Conservation (phyloP, 768 basidiomycete genomes). For the Scleroderma bovista region DNA sequence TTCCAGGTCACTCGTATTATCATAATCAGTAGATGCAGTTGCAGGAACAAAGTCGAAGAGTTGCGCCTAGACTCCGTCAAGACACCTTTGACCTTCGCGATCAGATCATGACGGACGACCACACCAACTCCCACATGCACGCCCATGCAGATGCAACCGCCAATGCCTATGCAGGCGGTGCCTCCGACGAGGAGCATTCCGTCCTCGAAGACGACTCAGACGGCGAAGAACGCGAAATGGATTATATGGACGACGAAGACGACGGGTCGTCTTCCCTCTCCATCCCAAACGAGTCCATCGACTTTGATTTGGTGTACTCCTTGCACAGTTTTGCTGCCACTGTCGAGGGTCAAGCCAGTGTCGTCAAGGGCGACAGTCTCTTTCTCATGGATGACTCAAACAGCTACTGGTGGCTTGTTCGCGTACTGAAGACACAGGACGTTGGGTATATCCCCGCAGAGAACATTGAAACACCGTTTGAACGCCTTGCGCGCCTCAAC, state of each 20-base stretch:
- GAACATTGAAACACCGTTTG: constrained; percentile 98
- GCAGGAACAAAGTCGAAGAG: constrained; percentile 20
- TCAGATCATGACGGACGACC: constrained; percentile 52
- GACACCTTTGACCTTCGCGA: constrained; percentile 74
- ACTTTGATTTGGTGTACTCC: constrained; percentile 91
- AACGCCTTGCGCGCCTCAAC: constrained; percentile 90
- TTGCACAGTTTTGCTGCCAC: constrained; percentile 96
- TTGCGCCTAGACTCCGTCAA: constrained; percentile 32
- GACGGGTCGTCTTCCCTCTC: constrained; percentile 79
- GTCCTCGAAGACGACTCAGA: constrained; percentile 84
- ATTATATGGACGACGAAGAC: constrained; percentile 69
- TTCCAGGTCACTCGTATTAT: neutral
- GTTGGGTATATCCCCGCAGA: constrained; percentile 99
- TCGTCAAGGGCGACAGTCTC: constrained; percentile 96
- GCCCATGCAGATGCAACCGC: constrained; percentile 44
- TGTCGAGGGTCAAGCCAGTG: constrained; percentile 97
- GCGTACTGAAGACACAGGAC: constrained; percentile 97
- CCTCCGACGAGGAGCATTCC: constrained; percentile 75
- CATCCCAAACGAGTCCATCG: constrained; percentile 87
- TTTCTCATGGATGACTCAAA: constrained; percentile 98
- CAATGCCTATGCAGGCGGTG: constrained; percentile 26
- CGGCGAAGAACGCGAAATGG: constrained; percentile 58
- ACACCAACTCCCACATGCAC: constrained; percentile 43
- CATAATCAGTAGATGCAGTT: constrained; percentile 16
- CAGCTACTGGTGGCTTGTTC: constrained; percentile 99